A percentile compares a stretch with the other conserved stretches of the same genome.
phyloP scores from a whole-genome alignment of 345 rosid species.

The Bruguiera sexangula region DNA sequence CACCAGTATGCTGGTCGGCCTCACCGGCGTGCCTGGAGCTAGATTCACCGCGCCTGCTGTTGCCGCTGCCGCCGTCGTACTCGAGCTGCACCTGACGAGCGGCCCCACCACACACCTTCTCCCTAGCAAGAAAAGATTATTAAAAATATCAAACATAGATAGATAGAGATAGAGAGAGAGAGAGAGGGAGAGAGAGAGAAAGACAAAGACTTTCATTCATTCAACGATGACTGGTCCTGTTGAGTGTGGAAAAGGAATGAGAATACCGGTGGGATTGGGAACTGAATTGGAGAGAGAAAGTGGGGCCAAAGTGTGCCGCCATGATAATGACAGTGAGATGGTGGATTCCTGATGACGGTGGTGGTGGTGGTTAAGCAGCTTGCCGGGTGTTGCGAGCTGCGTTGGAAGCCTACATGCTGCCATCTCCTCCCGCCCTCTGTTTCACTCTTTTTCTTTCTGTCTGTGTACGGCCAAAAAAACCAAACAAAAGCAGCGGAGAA shows the following conservation, averaged over 20 bases:
- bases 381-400: conserved; percentile 44
- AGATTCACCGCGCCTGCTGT: conserved; percentile 43
- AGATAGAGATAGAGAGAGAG: too few relatives aligned
- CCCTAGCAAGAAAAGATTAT: conserved; percentile 3
- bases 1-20: conserved; percentile 76
- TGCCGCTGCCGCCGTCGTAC: conserved; percentile 11
- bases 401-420: conserved; percentile 61
- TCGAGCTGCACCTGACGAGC: conserved; percentile 30
- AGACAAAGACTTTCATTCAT: too few relatives aligned
- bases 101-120: conserved; percentile 27
- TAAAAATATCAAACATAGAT: background rate
- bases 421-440: background rate
- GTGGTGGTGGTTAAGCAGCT: conserved; percentile 23
- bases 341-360: conserved; percentile 1
- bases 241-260: background rate
- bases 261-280: conserved; percentile 17
- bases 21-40: conserved; percentile 76
- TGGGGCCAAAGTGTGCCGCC: conserved; percentile 40
- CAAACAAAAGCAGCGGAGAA: background rate
- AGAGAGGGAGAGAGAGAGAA: too few relatives aligned
- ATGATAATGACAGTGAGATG: conserved; percentile 23
- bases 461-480: background rate
- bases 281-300: conserved; percentile 18
- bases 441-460: background rate
- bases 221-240: background rate